phyloP scores from a whole-genome alignment of 2,329 filamentous ascomycete species.

The Penicillium sp. region DNA sequence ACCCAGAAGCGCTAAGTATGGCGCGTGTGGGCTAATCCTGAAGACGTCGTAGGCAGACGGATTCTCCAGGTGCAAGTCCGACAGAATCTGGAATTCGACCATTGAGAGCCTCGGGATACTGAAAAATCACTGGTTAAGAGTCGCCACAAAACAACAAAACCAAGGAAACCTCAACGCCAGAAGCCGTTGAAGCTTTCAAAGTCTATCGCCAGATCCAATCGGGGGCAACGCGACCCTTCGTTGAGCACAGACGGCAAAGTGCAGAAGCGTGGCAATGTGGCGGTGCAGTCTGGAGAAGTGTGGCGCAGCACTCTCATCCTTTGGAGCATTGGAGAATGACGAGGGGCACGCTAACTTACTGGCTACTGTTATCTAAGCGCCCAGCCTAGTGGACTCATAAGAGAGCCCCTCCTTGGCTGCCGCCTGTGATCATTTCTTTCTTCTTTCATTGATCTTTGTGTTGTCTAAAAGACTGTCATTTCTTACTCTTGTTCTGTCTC shows the following conservation, averaged over 20 bases:
- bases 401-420: constrained; percentile 16
- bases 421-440: constrained; percentile 1
- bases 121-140: not conserved
- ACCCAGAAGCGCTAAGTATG: constrained; percentile 58
- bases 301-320: constrained; percentile 25
- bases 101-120: constrained; percentile 8
- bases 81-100: constrained; percentile 51
- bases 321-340: not conserved
- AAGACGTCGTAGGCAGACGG: constrained; percentile 55
- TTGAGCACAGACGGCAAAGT: not conserved
- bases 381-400: constrained; percentile 20
- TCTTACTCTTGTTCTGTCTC: not conserved
- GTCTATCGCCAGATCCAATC: not conserved
- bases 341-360: constrained; percentile 6
- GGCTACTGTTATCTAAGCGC: constrained; percentile 25
- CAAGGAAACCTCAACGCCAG: not conserved
- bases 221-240: not conserved
- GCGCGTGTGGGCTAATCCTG: constrained; percentile 50
- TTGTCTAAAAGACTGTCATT: not conserved
- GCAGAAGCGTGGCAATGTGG: constrained; percentile 22
- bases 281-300: constrained; percentile 22
- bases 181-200: not conserved
- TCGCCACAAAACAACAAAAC: constrained; percentile 6
- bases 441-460: constrained; percentile 4
- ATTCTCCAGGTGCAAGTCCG: constrained; percentile 59